Evolutionary conservation across 1,284 basidiomycete genomes (phyloP).

Genomic region (Puccinia triticina): DNA sequence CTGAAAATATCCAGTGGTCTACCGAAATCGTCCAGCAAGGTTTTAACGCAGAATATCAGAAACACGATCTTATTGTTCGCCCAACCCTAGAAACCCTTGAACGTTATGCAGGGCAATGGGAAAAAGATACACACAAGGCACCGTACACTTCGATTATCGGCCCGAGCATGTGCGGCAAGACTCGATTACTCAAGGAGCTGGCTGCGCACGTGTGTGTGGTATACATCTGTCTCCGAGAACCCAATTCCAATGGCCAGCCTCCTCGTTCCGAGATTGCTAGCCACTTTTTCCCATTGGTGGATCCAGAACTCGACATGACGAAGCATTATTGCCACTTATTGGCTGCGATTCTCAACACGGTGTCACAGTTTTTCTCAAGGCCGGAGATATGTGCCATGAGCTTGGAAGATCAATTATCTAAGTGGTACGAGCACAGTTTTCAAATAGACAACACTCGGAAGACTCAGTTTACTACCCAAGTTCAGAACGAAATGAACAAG

Average conservation of each 20-base stretch:
- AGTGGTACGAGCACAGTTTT: neutral
- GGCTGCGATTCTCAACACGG: neutral
- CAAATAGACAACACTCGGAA: slow-evolving; percentile 9
- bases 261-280: slow-evolving; percentile 14
- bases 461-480: neutral
- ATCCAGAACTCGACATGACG: neutral
- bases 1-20: neutral
- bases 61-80: neutral
- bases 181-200: slow-evolving; percentile 8
- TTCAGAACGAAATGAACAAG: neutral
- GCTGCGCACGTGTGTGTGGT: neutral
- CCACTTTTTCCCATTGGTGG: neutral
- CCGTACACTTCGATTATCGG: slow-evolving; percentile 20
- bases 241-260: neutral
- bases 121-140: neutral
- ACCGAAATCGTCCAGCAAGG: neutral
- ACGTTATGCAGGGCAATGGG: neutral
- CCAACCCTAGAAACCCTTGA: neutral
- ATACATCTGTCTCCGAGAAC: neutral
- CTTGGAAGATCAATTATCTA: neutral
- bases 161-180: slow-evolving; percentile 22
- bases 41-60: neutral
- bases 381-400: no score
- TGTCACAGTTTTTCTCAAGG: neutral
- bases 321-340: neutral